Conservation (phyloP, 2,329 filamentous ascomycete species). For the Penicillium sclerotigenum region DNA sequence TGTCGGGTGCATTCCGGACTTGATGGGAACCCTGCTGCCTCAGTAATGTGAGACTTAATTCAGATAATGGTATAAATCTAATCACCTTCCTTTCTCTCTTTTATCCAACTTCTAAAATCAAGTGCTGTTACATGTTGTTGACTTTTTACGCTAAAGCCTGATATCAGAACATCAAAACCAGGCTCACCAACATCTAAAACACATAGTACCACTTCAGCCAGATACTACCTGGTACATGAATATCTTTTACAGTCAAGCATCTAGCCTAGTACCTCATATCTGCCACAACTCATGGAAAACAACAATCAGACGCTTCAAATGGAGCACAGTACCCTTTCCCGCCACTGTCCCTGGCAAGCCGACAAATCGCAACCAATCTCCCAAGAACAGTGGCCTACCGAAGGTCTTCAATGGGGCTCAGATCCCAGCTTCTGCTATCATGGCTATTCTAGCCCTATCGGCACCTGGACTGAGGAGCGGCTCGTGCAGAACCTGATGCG, state of each 20-base stretch:
- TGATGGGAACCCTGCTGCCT: constrained; percentile 10
- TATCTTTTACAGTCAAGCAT: not conserved
- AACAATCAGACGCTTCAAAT: not conserved
- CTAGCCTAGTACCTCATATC: not conserved
- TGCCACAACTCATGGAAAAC: not conserved
- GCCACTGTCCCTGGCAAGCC: constrained; percentile 2
- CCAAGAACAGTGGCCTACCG: constrained; percentile 2
- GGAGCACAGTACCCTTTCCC: not conserved
- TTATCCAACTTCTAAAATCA: not conserved
- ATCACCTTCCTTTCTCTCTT: not conserved
- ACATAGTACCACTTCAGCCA: not conserved
- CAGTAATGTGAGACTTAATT: constrained; percentile 1
- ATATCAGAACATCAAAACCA: not conserved
- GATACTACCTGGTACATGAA: not conserved
- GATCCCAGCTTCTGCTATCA: constrained; percentile 25
- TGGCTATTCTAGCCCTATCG: constrained; percentile 21
- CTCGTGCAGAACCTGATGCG: constrained; percentile 21
- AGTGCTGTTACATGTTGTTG: not conserved
- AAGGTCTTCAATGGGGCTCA: constrained; percentile 23
- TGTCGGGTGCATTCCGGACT: constrained; percentile 18
- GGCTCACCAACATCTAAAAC: not conserved
- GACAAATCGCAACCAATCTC: constrained; percentile 1
- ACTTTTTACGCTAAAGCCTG: not conserved
- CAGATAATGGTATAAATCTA: not conserved
- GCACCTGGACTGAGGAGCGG: constrained; percentile 23